Conservation (phyloP, 1,139 yeast genomes). For the Taiozyma sp. region DNA sequence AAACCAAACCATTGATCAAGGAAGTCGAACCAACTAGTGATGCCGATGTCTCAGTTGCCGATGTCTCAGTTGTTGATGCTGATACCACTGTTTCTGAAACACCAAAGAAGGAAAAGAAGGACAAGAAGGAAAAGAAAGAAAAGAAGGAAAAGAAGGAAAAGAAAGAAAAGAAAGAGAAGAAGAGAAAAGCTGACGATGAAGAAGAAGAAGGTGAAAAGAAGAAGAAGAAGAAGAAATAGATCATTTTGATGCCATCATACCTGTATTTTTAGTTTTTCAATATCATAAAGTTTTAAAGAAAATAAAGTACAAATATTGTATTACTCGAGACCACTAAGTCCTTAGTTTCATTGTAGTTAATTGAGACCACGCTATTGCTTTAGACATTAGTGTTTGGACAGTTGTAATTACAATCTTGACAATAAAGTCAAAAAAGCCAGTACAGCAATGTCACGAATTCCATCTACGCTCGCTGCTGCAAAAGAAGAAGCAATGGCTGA, state of each 20-base stretch:
- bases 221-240: conserved; percentile 38
- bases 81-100: conserved; percentile 25
- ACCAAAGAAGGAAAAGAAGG: conserved; percentile 47
- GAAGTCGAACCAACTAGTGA: conserved; percentile 33
- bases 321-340: no score
- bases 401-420: no score
- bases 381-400: no score
- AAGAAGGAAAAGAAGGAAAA: conserved; percentile 67
- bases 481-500: no score
- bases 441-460: no score
- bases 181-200: conserved; percentile 61
- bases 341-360: no score
- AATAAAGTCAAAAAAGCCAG: no score
- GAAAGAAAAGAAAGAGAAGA: conserved; percentile 51
- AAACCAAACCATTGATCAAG: conserved; percentile 41
- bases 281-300: not conserved
- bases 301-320: not conserved
- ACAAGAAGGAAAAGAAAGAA: conserved; percentile 56
- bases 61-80: conserved; percentile 18
- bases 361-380: no score
- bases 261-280: not conserved
- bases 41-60: conserved; percentile 30
- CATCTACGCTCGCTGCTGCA: no score
- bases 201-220: conserved; percentile 45
- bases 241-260: not conserved